Evolutionary conservation across 805 yeast genomes (phyloP).

Genomic region (Candida ascalaphidarum): DNA sequence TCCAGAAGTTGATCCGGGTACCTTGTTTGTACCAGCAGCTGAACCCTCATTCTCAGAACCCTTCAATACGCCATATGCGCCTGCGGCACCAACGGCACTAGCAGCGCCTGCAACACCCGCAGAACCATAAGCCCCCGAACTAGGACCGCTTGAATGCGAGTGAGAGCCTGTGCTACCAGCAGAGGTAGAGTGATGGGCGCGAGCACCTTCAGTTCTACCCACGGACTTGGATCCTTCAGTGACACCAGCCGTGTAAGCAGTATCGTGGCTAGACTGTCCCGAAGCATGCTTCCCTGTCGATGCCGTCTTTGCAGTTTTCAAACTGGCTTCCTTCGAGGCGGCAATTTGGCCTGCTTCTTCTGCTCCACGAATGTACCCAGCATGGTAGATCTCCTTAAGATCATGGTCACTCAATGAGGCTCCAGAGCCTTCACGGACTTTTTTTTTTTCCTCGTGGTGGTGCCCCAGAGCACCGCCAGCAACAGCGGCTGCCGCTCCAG

Average conservation of each 20-base stretch:
- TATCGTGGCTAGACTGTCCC: too few relatives aligned
- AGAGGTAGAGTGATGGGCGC: too few relatives aligned
- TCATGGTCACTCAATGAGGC: neutral
- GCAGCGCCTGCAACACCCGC: conserved; percentile 3
- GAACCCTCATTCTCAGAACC: neutral
- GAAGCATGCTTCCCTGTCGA: too few relatives aligned
- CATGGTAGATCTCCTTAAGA: conserved; percentile 5
- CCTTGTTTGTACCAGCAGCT: too few relatives aligned
- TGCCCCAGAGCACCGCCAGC: conserved; percentile 1
- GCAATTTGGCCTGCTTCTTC: conserved; percentile 10
- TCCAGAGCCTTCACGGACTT: neutral
- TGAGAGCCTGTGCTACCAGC: neutral
- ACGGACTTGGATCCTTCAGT: too few relatives aligned
- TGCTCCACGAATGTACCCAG: conserved; percentile 8
- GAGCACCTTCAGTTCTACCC: too few relatives aligned
- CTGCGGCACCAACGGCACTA: conserved; percentile 1
- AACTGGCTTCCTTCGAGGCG: conserved; percentile 3
- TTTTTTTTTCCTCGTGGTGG: neutral
- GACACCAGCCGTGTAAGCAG: too few relatives aligned
- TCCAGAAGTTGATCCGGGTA: too few relatives aligned
- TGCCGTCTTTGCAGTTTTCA: too few relatives aligned
- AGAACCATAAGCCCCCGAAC: neutral
- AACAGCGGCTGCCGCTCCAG: conserved; percentile 1
- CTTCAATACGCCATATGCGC: neutral
- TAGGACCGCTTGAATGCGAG: neutral